A percentile compares a stretch with the other conserved stretches of the same genome.
Conservation (phyloP, 768 basidiomycete genomes). For the Pleurotus giganteus region DNA sequence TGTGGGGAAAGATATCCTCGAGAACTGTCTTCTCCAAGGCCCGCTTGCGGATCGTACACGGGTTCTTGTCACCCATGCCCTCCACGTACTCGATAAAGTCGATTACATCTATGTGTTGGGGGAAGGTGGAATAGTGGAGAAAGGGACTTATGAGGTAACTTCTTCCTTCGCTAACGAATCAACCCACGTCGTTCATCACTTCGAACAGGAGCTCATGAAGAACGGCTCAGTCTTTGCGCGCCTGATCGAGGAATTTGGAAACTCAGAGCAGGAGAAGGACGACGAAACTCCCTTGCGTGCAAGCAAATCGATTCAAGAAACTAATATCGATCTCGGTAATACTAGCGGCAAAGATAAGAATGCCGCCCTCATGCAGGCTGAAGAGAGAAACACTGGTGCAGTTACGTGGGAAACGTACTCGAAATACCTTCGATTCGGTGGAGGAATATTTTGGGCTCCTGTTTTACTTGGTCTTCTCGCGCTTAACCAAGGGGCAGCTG, state of each 20-base stretch:
- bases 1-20: conserved; percentile 64
- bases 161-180: background rate
- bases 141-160: conserved; percentile 55
- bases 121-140: conserved; percentile 54
- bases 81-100: conserved; percentile 55
- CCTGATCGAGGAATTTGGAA: conserved; percentile 58
- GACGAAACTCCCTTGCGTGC: conserved; percentile 14
- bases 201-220: conserved; percentile 45
- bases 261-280: conserved; percentile 33
- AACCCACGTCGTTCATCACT: background rate
- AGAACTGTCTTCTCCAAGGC: conserved; percentile 56
- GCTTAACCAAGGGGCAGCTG: conserved; percentile 48
- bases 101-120: conserved; percentile 69
- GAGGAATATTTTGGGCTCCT: conserved; percentile 47
- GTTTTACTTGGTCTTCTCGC: conserved; percentile 42
- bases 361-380: conserved; percentile 44
- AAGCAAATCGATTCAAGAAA: background rate
- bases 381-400: conserved; percentile 56
- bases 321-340: conserved; percentile 8
- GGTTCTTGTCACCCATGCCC: conserved; percentile 59
- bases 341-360: conserved; percentile 25
- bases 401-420: conserved; percentile 48
- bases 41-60: conserved; percentile 54
- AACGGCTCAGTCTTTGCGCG: conserved; percentile 42
- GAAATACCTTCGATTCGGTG: conserved; percentile 46